Evolutionary conservation across 225 moss, liverwort and hornwort species (phyloP), one percentile per base, ranked within the genome.

Genomic region (Anthoceros angustus): DNA sequence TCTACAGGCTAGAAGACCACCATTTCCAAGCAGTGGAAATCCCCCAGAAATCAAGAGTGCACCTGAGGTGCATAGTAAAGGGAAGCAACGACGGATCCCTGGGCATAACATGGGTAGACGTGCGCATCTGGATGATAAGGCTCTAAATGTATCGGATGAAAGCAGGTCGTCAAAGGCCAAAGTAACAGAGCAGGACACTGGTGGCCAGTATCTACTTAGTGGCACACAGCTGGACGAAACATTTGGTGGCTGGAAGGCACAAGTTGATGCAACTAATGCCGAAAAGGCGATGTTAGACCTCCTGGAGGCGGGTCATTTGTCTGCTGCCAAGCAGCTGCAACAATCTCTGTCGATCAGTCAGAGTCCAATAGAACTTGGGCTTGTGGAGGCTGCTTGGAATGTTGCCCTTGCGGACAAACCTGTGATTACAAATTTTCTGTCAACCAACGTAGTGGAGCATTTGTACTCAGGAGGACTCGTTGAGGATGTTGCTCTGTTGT

Each of bases 281-380:
- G 85, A 92, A 70, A 74, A 71, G 7, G 92, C 92, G 46, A 91
- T 98, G 24, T 80, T 98, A 62, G 87, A 88, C 63, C 80, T 98
- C 61, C 71, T 98, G 78, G 95, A 98, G 86, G 95, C 92, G 45
- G 95, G 95, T 41, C 95, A 98, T 71, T 82, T 98, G 8, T 64
- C 80, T 23, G 95, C 92, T 40, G 92, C 95, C 42, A 89, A 83
- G 69, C 88, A 89, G 14, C 70, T 98, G 40, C 95, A 98, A 73
- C 84, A 84, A 72, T 92, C 87, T 65, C 78, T 98, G 43, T 77
- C 95, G 46, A 82, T 80, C 50, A 66, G 69, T 65, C 81, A 86
- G 75, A 81, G 86, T 64, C 95, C 95, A 74, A 25, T 86, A 72
- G 95, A 98, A 76, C 84, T 98, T 63, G 83, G 85, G 42, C 70